phyloP scores from a whole-genome alignment of 2,329 filamentous ascomycete genomes.

The Diaporthe velutina region DNA sequence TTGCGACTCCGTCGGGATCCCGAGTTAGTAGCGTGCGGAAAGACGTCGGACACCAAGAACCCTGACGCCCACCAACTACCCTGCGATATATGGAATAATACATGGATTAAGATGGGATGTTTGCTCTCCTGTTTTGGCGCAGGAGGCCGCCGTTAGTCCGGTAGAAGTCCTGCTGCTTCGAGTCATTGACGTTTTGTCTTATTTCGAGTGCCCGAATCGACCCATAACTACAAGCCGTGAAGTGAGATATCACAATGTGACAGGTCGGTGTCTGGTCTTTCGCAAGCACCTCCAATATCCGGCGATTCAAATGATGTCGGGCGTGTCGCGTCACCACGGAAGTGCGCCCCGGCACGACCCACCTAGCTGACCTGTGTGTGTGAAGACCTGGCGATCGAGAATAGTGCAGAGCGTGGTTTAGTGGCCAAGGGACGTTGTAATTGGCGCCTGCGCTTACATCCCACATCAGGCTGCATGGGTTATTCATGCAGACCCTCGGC shows the following conservation, averaged over 20 bases:
- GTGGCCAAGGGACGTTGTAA: not conserved
- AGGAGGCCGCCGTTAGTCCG: not conserved
- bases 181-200: slow-evolving; percentile 25
- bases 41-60: not conserved
- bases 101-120: slow-evolving; percentile 5
- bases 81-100: slow-evolving; percentile 1
- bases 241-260: slow-evolving; percentile 31
- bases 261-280: slow-evolving; percentile 28
- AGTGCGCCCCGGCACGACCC: slow-evolving; percentile 11
- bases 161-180: not conserved
- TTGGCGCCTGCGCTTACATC: not conserved
- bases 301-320: slow-evolving; percentile 21
- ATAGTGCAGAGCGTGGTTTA: not conserved
- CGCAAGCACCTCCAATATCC: slow-evolving; percentile 28
- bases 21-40: not conserved
- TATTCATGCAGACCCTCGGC: slow-evolving; percentile 26
- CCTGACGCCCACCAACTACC: not conserved
- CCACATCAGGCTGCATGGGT: not conserved
- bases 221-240: slow-evolving; percentile 6
- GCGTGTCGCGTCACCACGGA: slow-evolving; percentile 7
- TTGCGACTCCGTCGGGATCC: not conserved
- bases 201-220: slow-evolving; percentile 8
- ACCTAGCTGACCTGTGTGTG: slow-evolving; percentile 6
- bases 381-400: not conserved
- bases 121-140: slow-evolving; percentile 15